These are phyloP conservation scores for Schoenoplectus tabernaemontani DNA, from an alignment of 202 grass and related monocot species.

Conservation along the genomic window DNA sequence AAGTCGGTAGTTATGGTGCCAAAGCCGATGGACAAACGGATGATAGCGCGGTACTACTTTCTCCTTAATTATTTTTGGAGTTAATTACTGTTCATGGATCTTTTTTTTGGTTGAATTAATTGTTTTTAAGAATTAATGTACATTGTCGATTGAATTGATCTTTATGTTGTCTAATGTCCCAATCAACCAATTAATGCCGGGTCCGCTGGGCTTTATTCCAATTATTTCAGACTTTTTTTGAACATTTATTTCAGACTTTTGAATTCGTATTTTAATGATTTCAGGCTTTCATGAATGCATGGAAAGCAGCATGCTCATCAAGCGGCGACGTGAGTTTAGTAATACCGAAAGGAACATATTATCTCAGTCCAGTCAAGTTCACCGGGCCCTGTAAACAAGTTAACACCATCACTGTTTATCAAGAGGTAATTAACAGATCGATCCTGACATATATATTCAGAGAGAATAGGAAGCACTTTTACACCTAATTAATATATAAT, in stretches of 20 bases:
- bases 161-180: no score
- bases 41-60: slow-evolving; percentile 8
- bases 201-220: no score
- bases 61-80: background rate
- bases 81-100: background rate
- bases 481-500: background rate
- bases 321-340: slow-evolving; percentile 20
- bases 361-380: slow-evolving; percentile 46
- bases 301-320: slow-evolving; percentile 48
- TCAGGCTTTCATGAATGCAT: slow-evolving; percentile 61
- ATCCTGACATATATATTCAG: background rate
- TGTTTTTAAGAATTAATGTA: background rate
- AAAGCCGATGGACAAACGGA: slow-evolving; percentile 3
- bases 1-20: slow-evolving; percentile 23
- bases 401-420: slow-evolving; percentile 27
- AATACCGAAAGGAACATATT: slow-evolving; percentile 41
- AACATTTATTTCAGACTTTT: background rate
- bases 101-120: background rate
- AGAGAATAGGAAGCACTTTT: background rate
- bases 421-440: background rate
- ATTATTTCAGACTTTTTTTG: background rate
- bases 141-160: background rate
- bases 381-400: slow-evolving; percentile 43
- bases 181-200: no score
- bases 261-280: background rate